Evolutionary conservation across 352 stramenopile genomes (phyloP).

Genomic region (Pythium volutum): DNA sequence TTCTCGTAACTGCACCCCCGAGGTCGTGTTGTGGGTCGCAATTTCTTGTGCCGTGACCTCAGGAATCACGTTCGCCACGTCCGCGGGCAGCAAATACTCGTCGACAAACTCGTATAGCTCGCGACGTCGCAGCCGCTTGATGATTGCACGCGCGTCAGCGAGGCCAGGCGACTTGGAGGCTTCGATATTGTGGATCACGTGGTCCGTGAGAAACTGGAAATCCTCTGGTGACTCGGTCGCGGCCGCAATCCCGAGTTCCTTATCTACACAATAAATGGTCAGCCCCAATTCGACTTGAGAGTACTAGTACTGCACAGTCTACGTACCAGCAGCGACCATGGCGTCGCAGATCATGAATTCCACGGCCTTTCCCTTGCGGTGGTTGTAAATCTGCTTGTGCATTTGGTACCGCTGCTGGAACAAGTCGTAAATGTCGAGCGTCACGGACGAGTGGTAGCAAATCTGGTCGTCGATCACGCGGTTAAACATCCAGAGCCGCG

Average conservation of each 20-base stretch:
- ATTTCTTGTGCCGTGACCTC: constrained; percentile 58
- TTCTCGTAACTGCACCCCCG: constrained; percentile 38
- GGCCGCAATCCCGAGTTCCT: constrained; percentile 63
- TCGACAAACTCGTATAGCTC: constrained; percentile 87
- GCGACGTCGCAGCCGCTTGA: constrained; percentile 69
- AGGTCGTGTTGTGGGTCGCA: constrained; percentile 41
- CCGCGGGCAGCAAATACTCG: constrained; percentile 61
- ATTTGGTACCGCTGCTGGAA: constrained; percentile 90
- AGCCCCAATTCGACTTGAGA: no score
- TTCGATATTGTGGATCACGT: constrained; percentile 79
- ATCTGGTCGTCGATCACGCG: constrained; percentile 86
- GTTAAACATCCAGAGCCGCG: constrained; percentile 78
- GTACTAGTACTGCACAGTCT: constrained; percentile 2
- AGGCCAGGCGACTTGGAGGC: constrained; percentile 59
- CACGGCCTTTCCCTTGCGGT: constrained; percentile 85
- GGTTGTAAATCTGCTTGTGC: constrained; percentile 89
- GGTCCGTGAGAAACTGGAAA: constrained; percentile 77
- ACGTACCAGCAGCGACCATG: constrained; percentile 59
- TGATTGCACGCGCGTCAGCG: constrained; percentile 45
- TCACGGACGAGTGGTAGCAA: constrained; percentile 88
- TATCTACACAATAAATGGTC: no score
- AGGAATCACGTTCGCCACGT: constrained; percentile 51
- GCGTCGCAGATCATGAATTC: constrained; percentile 91
- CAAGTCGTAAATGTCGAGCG: constrained; percentile 86
- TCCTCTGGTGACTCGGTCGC: constrained; percentile 58